Conservation (phyloP, 768 basidiomycete species). For the Naematelia encephala region DNA sequence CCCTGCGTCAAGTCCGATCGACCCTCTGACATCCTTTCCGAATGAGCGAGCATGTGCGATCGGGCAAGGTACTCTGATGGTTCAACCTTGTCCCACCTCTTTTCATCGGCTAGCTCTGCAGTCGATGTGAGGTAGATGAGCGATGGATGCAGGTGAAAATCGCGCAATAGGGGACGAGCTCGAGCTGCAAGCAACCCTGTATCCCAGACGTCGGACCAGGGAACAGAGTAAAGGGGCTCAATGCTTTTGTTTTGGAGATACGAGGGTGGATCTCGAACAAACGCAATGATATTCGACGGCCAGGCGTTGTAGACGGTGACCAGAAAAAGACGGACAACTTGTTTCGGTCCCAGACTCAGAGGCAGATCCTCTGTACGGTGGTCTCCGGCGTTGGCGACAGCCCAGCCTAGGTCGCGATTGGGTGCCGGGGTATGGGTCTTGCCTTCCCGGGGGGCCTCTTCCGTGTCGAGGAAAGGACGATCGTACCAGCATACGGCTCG, state of each 20-base stretch:
- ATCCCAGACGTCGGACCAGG: slow-evolving; percentile 69
- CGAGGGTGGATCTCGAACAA: slow-evolving; percentile 65
- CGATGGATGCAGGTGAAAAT: slow-evolving; percentile 69
- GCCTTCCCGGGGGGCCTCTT: slow-evolving; percentile 62
- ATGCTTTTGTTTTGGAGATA: slow-evolving; percentile 61
- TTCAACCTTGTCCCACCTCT: slow-evolving; percentile 62
- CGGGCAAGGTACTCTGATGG: slow-evolving; percentile 32
- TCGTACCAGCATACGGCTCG: slow-evolving; percentile 47
- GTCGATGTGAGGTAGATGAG: slow-evolving; percentile 65
- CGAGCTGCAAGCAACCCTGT: slow-evolving; percentile 66
- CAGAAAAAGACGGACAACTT: slow-evolving; percentile 25
- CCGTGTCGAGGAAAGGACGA: slow-evolving; percentile 49
- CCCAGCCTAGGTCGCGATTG: slow-evolving; percentile 17
- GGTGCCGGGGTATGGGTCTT: slow-evolving; percentile 51
- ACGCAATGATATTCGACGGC: slow-evolving; percentile 80
- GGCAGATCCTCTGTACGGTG: slow-evolving; percentile 7
- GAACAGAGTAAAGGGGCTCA: slow-evolving; percentile 63
- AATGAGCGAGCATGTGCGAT: slow-evolving; percentile 35
- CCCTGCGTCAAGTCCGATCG: slow-evolving; percentile 3
- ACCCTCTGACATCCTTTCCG: slow-evolving; percentile 12
- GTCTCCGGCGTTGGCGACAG: slow-evolving; percentile 17
- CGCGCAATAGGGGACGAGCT: slow-evolving; percentile 59
- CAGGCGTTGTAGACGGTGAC: slow-evolving; percentile 74
- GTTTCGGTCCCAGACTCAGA: slow-evolving; percentile 41
- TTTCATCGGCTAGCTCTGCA: slow-evolving; percentile 62